These are phyloP conservation scores for Lentithecium fluviatile DNA, from an alignment of 495 filamentous ascomycete species.

Conservation along the genomic window DNA sequence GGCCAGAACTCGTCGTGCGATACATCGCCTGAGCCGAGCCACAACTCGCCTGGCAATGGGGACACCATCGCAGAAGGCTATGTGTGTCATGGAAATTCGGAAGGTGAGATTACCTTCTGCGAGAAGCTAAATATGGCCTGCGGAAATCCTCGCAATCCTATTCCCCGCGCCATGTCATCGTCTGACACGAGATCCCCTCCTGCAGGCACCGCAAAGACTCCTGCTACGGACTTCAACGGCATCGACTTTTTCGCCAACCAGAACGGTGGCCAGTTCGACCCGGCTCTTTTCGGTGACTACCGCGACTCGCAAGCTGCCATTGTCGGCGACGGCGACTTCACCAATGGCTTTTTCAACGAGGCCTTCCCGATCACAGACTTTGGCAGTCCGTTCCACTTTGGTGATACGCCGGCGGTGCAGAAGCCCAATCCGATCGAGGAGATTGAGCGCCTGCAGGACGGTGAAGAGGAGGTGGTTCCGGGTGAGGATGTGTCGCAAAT, in stretches of 20 bases:
- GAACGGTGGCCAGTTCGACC: slow-evolving; percentile 86
- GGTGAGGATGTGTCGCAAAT: slow-evolving; percentile 64
- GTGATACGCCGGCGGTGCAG: slow-evolving; percentile 49
- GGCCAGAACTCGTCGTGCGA: slow-evolving; percentile 79
- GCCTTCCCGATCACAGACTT: slow-evolving; percentile 78
- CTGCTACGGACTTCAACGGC: slow-evolving; percentile 40
- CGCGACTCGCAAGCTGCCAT: slow-evolving; percentile 82
- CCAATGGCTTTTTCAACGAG: slow-evolving; percentile 79
- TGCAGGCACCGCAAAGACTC: slow-evolving; percentile 37
- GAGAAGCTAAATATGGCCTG: slow-evolving; percentile 71
- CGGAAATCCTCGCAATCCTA: slow-evolving; percentile 67
- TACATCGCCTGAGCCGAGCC: slow-evolving; percentile 68
- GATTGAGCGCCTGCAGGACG: slow-evolving; percentile 68
- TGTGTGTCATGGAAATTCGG: slow-evolving; percentile 45
- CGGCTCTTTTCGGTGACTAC: slow-evolving; percentile 88
- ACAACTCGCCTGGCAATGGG: slow-evolving; percentile 56
- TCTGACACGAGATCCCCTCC: slow-evolving; percentile 40
- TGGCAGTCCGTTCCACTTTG: slow-evolving; percentile 68
- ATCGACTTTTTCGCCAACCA: slow-evolving; percentile 82
- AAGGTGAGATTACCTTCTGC: slow-evolving; percentile 65
- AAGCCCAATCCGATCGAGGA: slow-evolving; percentile 73
- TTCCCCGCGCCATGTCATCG: slow-evolving; percentile 50
- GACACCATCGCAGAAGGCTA: slow-evolving; percentile 59
- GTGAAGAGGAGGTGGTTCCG: slow-evolving; percentile 64
- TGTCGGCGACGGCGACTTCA: slow-evolving; percentile 61